Conservation (phyloP, 2,329 filamentous ascomycete genomes). For the Leptosphaerulina australis region DNA sequence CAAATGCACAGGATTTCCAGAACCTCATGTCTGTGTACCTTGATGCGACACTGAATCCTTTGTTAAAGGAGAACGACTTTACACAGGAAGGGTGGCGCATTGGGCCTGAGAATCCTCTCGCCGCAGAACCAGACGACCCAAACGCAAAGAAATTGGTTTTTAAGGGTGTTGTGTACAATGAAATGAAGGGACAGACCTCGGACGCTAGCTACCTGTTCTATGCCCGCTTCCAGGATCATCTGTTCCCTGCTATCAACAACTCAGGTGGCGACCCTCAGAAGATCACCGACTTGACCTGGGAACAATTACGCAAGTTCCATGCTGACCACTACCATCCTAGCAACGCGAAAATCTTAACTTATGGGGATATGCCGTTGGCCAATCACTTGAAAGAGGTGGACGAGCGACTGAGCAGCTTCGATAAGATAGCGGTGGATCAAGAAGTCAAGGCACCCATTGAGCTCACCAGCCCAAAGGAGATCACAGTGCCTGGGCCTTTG, state of each 20-base stretch:
- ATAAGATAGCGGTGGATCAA: slow-evolving; percentile 70
- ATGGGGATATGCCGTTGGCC: slow-evolving; percentile 86
- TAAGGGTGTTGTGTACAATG: slow-evolving; percentile 98
- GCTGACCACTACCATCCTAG: slow-evolving; percentile 95
- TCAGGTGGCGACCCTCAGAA: slow-evolving; percentile 95
- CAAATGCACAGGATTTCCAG: slow-evolving; percentile 91
- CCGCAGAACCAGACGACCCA: slow-evolving; percentile 51
- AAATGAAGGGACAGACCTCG: slow-evolving; percentile 99
- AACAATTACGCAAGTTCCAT: slow-evolving; percentile 87
- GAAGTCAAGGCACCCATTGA: slow-evolving; percentile 78
- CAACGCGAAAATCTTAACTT: slow-evolving; percentile 94
- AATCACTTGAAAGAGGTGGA: slow-evolving; percentile 83
- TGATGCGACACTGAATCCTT: slow-evolving; percentile 87
- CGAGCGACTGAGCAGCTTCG: slow-evolving; percentile 74
- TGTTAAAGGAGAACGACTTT: slow-evolving; percentile 90
- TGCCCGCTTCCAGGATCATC: slow-evolving; percentile 91
- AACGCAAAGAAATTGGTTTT: slow-evolving; percentile 78
- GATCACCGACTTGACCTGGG: slow-evolving; percentile 93
- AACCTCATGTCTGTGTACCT: slow-evolving; percentile 97
- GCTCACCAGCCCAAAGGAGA: slow-evolving; percentile 69
- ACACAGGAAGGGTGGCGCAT: slow-evolving; percentile 96
- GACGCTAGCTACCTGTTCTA: slow-evolving; percentile 97
- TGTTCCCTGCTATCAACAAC: slow-evolving; percentile 94
- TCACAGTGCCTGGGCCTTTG: slow-evolving; percentile 78
- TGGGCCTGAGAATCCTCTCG: slow-evolving; percentile 82